Percentiles rank a stretch among this genome's conserved stretches.
Conservation (phyloP, 345 rosid species). For the Salix koriyanagi region DNA sequence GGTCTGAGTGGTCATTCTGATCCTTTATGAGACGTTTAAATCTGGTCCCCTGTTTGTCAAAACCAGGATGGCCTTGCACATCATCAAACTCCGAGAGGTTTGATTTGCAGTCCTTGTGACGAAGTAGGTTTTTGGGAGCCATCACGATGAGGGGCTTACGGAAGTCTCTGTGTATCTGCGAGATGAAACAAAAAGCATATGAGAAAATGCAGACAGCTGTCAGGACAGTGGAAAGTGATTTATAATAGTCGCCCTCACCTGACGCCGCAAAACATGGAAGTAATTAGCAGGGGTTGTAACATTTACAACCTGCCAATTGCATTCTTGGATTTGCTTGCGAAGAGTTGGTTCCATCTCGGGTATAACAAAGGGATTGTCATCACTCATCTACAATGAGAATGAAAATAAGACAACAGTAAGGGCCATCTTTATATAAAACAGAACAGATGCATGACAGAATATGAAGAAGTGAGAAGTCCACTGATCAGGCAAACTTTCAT, state of each 20-base stretch:
- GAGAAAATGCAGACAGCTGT: not conserved
- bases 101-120: conserved; percentile 89
- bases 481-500: not conserved
- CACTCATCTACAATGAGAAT: conserved; percentile 60
- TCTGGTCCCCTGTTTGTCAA: conserved; percentile 94
- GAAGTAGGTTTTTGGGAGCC: conserved; percentile 90
- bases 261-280: conserved; percentile 78
- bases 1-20: conserved; percentile 70
- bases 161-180: conserved; percentile 78
- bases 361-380: conserved; percentile 68
- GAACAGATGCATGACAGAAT: not conserved
- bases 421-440: not conserved
- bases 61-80: conserved; percentile 91
- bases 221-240: not conserved
- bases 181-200: not conserved
- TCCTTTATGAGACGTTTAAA: conserved; percentile 91
- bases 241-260: conserved; percentile 34
- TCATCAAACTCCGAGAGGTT: conserved; percentile 92
- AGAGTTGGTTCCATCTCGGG: conserved; percentile 81
- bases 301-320: conserved; percentile 86
- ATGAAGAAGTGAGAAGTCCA: not conserved
- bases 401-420: not conserved
- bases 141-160: conserved; percentile 85
- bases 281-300: conserved; percentile 86
- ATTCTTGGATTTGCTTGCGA: conserved; percentile 75